These are phyloP conservation scores for Cladosporium sp. DNA, from an alignment of 2,329 filamentous ascomycete species.

Conservation along the genomic window DNA sequence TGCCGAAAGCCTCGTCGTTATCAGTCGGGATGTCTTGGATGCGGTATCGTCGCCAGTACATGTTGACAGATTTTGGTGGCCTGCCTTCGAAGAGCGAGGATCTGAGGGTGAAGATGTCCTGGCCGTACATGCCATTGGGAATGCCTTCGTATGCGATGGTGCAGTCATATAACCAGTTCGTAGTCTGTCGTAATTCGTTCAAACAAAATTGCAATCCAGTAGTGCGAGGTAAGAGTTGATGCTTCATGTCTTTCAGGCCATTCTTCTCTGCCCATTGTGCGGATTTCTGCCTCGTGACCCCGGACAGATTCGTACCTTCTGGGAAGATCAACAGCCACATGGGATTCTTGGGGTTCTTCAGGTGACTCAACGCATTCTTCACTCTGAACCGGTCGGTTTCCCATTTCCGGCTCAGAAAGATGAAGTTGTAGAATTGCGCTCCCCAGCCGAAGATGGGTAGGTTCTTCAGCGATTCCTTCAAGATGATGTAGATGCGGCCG, in stretches of 20 bases:
- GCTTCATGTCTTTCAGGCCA: slow-evolving; percentile 65
- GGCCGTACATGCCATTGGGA: slow-evolving; percentile 76
- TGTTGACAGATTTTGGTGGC: slow-evolving; percentile 90
- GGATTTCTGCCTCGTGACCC: slow-evolving; percentile 65
- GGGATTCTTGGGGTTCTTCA: slow-evolving; percentile 65
- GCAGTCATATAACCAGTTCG: slow-evolving; percentile 86
- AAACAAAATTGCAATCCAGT: slow-evolving; percentile 77
- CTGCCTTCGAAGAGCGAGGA: slow-evolving; percentile 86
- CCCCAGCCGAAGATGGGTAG: slow-evolving; percentile 75
- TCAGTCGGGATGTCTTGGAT: slow-evolving; percentile 76
- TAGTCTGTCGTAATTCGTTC: slow-evolving; percentile 65
- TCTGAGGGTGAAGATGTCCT: slow-evolving; percentile 79
- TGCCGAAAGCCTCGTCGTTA: slow-evolving; percentile 67
- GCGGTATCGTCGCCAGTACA: slow-evolving; percentile 87
- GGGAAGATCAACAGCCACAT: slow-evolving; percentile 92
- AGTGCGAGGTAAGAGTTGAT: slow-evolving; percentile 71
- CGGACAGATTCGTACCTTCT: slow-evolving; percentile 77
- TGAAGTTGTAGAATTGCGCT: slow-evolving; percentile 83
- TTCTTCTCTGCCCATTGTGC: slow-evolving; percentile 72
- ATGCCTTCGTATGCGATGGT: slow-evolving; percentile 94
- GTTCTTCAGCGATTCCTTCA: slow-evolving; percentile 80
- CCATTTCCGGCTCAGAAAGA: slow-evolving; percentile 90
- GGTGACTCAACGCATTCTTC: slow-evolving; percentile 65
- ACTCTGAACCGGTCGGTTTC: slow-evolving; percentile 71
- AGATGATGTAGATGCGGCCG: slow-evolving; percentile 82